A percentile compares a stretch with the other conserved stretches of the same genome.
Conservation (phyloP, 768 basidiomycete genomes). For the Hygrocybe punicea region DNA sequence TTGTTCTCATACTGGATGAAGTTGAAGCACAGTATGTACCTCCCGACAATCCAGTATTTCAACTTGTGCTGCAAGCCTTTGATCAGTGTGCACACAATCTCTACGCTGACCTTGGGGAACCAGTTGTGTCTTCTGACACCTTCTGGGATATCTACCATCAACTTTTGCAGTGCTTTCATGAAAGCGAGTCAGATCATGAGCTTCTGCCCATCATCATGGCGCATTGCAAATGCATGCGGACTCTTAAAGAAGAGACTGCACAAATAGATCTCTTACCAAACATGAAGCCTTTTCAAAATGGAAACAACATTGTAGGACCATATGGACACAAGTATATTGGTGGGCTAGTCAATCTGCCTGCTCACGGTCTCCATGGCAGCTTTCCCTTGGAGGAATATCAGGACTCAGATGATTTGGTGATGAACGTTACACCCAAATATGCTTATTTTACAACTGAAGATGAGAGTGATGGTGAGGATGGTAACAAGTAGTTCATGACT, state of each 20-base stretch:
- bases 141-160: too few relatives aligned
- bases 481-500: background rate
- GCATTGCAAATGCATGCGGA: too few relatives aligned
- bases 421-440: background rate
- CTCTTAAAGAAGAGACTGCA: background rate
- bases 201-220: background rate
- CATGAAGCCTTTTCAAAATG: background rate
- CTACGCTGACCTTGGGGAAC: too few relatives aligned
- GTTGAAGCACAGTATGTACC: constrained; percentile 30
- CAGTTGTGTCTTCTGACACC: too few relatives aligned
- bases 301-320: background rate
- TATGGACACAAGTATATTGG: background rate
- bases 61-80: constrained; percentile 39
- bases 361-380: too few relatives aligned
- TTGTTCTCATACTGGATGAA: constrained; percentile 10
- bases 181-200: background rate
- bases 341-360: background rate
- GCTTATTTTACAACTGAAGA: too few relatives aligned
- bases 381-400: too few relatives aligned
- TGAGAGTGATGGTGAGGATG: background rate
- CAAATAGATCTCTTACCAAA: background rate
- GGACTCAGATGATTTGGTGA: background rate
- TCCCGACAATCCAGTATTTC: constrained; percentile 32
- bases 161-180: background rate
- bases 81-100: too few relatives aligned